A percentile compares a stretch with the other conserved stretches of the same genome.
phyloP scores from a whole-genome alignment of 2,329 filamentous ascomycete species.

The Dothideomycetidae sp. region DNA sequence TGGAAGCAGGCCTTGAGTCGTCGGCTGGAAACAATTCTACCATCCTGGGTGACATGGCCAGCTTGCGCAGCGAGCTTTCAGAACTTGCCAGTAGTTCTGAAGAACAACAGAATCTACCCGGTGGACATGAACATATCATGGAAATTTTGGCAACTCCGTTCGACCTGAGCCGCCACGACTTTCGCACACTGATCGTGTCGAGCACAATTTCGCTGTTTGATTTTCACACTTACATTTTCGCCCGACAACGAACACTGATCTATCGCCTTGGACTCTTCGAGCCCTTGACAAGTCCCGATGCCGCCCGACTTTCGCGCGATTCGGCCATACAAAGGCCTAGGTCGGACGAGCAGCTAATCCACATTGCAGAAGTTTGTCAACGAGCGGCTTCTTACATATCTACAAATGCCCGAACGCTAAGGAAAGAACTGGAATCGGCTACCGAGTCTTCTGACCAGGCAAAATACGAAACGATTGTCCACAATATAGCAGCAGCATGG shows the following conservation, averaged over 20 bases:
- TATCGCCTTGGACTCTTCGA: conserved; percentile 63
- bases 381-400: conserved; percentile 75
- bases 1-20: conserved; percentile 72
- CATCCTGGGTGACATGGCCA: conserved; percentile 11
- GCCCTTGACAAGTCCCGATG: conserved; percentile 13
- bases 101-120: neutral
- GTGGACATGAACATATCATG: conserved; percentile 2
- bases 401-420: conserved; percentile 62
- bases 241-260: conserved; percentile 69
- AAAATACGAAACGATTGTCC: conserved; percentile 37
- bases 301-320: neutral
- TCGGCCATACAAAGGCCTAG: conserved; percentile 9
- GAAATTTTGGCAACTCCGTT: conserved; percentile 23
- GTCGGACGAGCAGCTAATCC: conserved; percentile 53
- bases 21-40: conserved; percentile 59
- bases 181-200: conserved; percentile 78
- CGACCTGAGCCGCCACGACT: conserved; percentile 49
- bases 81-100: neutral
- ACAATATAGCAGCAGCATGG: conserved; percentile 66
- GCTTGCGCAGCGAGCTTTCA: conserved; percentile 1
- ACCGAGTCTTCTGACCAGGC: conserved; percentile 14
- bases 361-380: conserved; percentile 76
- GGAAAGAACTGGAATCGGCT: conserved; percentile 50
- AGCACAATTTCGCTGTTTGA: conserved; percentile 96
- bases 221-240: conserved; percentile 87